These are phyloP conservation scores for Theileria sp. DNA, from an alignment of 169 alveolate species.

Conservation along the genomic window DNA sequence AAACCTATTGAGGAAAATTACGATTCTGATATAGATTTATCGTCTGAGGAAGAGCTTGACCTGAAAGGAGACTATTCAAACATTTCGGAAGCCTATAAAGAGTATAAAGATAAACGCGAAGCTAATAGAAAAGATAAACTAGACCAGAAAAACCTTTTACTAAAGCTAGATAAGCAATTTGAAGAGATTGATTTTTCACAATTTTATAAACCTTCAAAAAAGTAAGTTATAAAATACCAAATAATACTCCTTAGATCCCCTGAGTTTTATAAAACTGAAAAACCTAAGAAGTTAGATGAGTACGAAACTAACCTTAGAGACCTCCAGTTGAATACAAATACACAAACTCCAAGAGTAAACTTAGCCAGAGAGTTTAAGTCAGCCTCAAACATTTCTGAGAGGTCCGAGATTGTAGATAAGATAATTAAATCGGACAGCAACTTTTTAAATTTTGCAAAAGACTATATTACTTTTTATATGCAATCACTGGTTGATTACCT, in stretches of 20 bases:
- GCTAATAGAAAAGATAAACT: conserved; percentile 28
- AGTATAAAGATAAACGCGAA: conserved; percentile 43
- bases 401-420: conserved; percentile 31
- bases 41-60: conserved; percentile 55
- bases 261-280: conserved; percentile 28
- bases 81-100: conserved; percentile 44
- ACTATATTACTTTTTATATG: neutral
- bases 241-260: conserved; percentile 4
- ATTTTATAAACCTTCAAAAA: conserved; percentile 31
- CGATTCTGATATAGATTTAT: conserved; percentile 40
- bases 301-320: conserved; percentile 36
- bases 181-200: conserved; percentile 27
- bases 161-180: conserved; percentile 45
- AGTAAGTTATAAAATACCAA: neutral
- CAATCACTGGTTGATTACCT: conserved; percentile 25
- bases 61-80: conserved; percentile 35
- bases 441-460: conserved; percentile 21
- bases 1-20: conserved; percentile 59
- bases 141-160: conserved; percentile 36
- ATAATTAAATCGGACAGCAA: conserved; percentile 8
- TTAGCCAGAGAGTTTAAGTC: conserved; percentile 15
- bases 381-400: neutral
- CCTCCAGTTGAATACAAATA: conserved; percentile 31
- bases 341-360: conserved; percentile 11
- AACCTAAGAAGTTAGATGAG: conserved; percentile 34